Conservation (phyloP, 2,329 filamentous ascomycete genomes). For the Fusarium sp. region DNA sequence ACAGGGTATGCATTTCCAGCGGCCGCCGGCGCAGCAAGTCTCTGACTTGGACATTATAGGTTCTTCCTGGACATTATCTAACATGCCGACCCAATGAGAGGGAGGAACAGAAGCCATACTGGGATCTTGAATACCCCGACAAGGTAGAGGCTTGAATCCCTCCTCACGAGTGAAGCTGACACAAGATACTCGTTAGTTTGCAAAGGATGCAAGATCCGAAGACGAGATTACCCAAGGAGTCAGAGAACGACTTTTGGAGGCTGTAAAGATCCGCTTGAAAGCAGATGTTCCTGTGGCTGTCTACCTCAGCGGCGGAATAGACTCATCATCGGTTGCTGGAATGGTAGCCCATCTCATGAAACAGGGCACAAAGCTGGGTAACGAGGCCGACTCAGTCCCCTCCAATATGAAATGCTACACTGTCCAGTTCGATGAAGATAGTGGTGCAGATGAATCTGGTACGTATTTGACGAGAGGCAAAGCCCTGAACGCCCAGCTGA, state of each 20-base stretch:
- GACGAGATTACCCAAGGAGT: background rate
- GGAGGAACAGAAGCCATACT: conserved; percentile 2
- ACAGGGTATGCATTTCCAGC: background rate
- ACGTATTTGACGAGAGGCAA: background rate
- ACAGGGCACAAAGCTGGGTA: conserved; percentile 1
- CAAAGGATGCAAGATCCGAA: background rate
- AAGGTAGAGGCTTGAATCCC: background rate
- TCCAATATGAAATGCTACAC: conserved; percentile 10
- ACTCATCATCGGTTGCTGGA: conserved; percentile 2
- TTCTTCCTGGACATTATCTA: conserved; percentile 2
- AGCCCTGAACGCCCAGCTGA: background rate
- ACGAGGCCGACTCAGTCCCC: background rate
- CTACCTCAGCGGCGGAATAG: conserved; percentile 3
- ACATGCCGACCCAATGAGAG: background rate
- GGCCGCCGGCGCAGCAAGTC: too few relatives aligned
- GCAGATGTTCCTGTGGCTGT: conserved; percentile 9
- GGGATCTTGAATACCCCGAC: conserved; percentile 8
- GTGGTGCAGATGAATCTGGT: conserved; percentile 3
- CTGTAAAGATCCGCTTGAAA: conserved; percentile 1
- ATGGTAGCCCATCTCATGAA: conserved; percentile 9
- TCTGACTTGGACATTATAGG: background rate
- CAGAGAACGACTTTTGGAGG: background rate
- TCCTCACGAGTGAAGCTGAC: background rate
- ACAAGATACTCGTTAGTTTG: background rate
- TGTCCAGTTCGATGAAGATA: conserved; percentile 2